Percentiles rank a stretch among this genome's conserved stretches.
phyloP scores from a whole-genome alignment of 129 eudicot species.

The Scalesia atractyloides region DNA sequence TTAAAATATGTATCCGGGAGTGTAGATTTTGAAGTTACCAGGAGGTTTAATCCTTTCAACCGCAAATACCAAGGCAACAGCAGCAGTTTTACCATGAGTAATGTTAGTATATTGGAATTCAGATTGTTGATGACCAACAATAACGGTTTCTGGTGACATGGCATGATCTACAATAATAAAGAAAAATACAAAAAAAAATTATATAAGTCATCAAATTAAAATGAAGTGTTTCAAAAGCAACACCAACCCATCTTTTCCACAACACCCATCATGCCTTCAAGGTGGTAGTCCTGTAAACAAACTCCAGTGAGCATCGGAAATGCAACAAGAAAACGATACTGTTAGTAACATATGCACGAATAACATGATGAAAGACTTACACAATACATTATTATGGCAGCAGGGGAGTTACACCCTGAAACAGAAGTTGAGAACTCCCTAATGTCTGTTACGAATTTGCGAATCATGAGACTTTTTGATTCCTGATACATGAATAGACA shows the following conservation, averaged over 20 bases:
- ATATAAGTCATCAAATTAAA: neutral
- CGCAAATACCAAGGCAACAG: constrained; percentile 71
- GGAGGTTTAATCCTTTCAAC: constrained; percentile 44
- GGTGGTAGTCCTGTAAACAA: constrained; percentile 38
- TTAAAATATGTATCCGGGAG: neutral
- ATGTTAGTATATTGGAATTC: constrained; percentile 21
- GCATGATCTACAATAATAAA: constrained; percentile 59
- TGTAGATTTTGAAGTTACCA: constrained; percentile 39
- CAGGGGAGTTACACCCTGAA: constrained; percentile 68
- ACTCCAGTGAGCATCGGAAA: constrained; percentile 25
- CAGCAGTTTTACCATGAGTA: constrained; percentile 28
- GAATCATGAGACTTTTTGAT: constrained; percentile 28
- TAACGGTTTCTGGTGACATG: constrained; percentile 56
- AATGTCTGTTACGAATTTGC: constrained; percentile 63
- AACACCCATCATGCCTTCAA: constrained; percentile 56
- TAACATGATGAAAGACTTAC: constrained; percentile 50
- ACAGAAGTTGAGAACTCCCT: constrained; percentile 51
- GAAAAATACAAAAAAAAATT: constrained; percentile 5
- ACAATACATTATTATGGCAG: constrained; percentile 67
- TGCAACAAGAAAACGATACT: constrained; percentile 2
- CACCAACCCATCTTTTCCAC: constrained; percentile 75
- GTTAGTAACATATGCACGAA: neutral
- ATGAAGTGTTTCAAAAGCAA: constrained; percentile 5
- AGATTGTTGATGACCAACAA: no score
- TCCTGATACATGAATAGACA: constrained; percentile 34